These are phyloP conservation scores for Pezicula neosporulosa DNA, from an alignment of 2,329 filamentous ascomycete genomes.

Conservation along the genomic window DNA sequence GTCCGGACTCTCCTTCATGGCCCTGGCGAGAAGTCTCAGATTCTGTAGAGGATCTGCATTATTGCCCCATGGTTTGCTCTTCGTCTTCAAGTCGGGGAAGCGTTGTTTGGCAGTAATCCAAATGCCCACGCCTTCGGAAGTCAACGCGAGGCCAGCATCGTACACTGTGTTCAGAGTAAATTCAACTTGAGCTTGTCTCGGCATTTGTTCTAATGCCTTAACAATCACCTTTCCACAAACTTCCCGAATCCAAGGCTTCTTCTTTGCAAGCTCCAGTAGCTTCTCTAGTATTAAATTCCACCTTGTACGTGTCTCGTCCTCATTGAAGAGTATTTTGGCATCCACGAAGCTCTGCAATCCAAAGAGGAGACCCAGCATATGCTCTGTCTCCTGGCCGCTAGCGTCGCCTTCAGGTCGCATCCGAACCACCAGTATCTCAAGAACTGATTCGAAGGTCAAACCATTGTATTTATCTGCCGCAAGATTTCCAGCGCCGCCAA, in stretches of 20 bases:
- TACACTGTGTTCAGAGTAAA: slow-evolving; percentile 59
- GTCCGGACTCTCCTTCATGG: slow-evolving; percentile 72
- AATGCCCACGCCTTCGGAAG: slow-evolving; percentile 83
- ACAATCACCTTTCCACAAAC: slow-evolving; percentile 83
- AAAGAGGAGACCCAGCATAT: slow-evolving; percentile 81
- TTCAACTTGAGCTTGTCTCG: slow-evolving; percentile 49
- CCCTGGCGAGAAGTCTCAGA: slow-evolving; percentile 64
- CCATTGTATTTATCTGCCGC: slow-evolving; percentile 43
- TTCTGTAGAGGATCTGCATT: slow-evolving; percentile 71
- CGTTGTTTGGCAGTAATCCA: slow-evolving; percentile 70
- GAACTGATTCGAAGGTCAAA: slow-evolving; percentile 52
- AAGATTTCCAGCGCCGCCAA: slow-evolving; percentile 48
- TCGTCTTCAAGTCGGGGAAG: slow-evolving; percentile 63
- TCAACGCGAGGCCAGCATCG: slow-evolving; percentile 66
- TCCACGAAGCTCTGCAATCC: slow-evolving; percentile 83
- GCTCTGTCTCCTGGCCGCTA: slow-evolving; percentile 72
- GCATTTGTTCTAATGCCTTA: slow-evolving; percentile 62
- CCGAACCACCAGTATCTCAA: slow-evolving; percentile 52
- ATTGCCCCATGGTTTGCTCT: slow-evolving; percentile 66
- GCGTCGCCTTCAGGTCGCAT: slow-evolving; percentile 51
- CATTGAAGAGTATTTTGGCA: slow-evolving; percentile 66
- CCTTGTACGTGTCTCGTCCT: slow-evolving; percentile 38
- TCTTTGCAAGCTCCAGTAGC: slow-evolving; percentile 69
- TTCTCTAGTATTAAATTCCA: slow-evolving; percentile 70
- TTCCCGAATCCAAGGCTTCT: slow-evolving; percentile 85